Evolutionary conservation across 441 rosid species (phyloP), one percentile per base, ranked within the genome.

Genomic region (Jatropha multifida): DNA sequence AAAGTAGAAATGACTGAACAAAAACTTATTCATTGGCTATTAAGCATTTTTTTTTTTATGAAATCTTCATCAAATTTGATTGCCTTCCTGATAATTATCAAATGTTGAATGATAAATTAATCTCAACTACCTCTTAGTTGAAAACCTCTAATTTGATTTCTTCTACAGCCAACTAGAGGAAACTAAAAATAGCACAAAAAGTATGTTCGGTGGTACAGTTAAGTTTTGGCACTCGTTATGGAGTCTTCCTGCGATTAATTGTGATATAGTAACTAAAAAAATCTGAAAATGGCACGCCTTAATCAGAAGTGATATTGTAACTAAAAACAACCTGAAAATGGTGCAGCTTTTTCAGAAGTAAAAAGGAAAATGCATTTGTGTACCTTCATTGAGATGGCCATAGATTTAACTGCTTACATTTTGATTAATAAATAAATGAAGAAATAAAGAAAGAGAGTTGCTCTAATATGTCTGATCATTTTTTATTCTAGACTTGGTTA

Each of bases 311-410:
- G 17, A 18, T 67, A 20, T 54, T 32, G 68, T 26, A 38, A 65
- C 63, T 65, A 32, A 12, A 61, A 40, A 14, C 26, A 51, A n/a
- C 38, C 49, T 32, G 71, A 20, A 72, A 52, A 66, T 71, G 23
- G 12, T 62, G 37, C 5, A 6, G 13, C 13, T 42, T 7, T 14
- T 27, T 10, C 18, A 56, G 26, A 49, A 2, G 37, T 58, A n/a
- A n/a, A 1, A 54, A 18, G 49, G 13, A 40, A 69, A 58, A 54
- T 8, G 14, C 20, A 41, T 15, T 71, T 41, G 1, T 74, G 58
- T 48, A 49, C 23, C 27, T 69, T 61, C 59, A 37, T 72, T 48
- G 46, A 37, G 23, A 63, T 42, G 41, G 46, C 11, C 14, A 32
- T 72, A 61, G 13, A 37, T 18, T 69, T 54, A 8, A 69, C 2